Conservation (phyloP, 1,139 yeast genomes). For the Debaryomyces fabryi region DNA sequence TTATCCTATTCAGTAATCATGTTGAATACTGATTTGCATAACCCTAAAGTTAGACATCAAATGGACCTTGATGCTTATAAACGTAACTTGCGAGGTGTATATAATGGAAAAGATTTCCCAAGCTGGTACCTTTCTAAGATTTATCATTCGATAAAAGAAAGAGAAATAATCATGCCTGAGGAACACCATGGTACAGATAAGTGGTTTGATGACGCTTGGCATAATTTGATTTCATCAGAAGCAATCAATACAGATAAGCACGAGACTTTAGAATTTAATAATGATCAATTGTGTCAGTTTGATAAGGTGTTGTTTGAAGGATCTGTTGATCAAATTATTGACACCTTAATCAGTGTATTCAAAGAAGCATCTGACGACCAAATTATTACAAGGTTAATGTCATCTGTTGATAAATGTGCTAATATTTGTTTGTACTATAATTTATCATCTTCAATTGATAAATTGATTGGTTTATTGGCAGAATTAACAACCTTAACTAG, state of each 20-base stretch:
- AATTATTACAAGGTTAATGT: constrained; percentile 80
- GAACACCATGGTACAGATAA: constrained; percentile 88
- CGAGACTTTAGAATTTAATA: constrained; percentile 25
- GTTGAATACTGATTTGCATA: constrained; percentile 78
- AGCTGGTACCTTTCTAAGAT: constrained; percentile 82
- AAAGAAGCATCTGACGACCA: constrained; percentile 90
- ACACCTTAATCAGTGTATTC: constrained; percentile 75
- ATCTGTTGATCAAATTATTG: constrained; percentile 62
- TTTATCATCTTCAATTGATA: constrained; percentile 61
- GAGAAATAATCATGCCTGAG: constrained; percentile 96
- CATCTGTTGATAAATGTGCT: constrained; percentile 85
- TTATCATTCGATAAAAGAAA: constrained; percentile 75
- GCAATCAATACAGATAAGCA: constrained; percentile 19
- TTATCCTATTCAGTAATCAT: constrained; percentile 75
- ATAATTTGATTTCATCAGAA: constrained; percentile 68
- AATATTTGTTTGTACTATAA: constrained; percentile 70
- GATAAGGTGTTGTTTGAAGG: constrained; percentile 72
- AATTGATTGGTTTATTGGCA: constrained; percentile 62
- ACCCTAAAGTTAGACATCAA: constrained; percentile 77
- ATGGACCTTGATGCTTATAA: constrained; percentile 87
- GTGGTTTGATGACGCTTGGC: constrained; percentile 96
- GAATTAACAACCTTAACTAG: constrained; percentile 60
- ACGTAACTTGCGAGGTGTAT: constrained; percentile 78
- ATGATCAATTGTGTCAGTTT: constrained; percentile 44
- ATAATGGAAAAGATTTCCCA: constrained; percentile 78